Base-by-base conservation (phyloP, 257 asterid species). In the Gentiana dahurica region DNA sequence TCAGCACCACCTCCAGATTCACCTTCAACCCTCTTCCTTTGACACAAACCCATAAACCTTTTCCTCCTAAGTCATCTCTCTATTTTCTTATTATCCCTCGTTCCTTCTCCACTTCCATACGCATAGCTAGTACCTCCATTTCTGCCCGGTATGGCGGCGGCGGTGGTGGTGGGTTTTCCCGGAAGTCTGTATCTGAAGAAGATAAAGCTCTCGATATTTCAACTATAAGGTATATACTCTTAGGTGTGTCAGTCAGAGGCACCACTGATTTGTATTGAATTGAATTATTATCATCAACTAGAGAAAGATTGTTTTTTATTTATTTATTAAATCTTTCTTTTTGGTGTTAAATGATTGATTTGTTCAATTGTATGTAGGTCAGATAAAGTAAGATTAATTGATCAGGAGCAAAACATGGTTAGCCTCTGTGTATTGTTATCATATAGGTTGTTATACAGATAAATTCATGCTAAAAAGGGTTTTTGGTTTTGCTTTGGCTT, bases 361-460 rank as follows among this genome's bases (percentile, higher is more conserved):
- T 51, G 68, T 36, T 38, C 71, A 46, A 65, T 54, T 67, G 24
- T 51, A 57, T 68, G 62, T 75, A 90, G 98, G 94, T 87, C 98
- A 48, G 94, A 81, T 65, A 71, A 68, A 59, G 87, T 91, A 61
- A 84, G 96, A 85, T 87, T 91, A 63, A 87, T 91, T 53, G 98
- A 91, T 70, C 79, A 74, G 71, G 74, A 87, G 73, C 95, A 91
- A 66, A 91, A 85, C 75, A 91, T 87, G 87, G 98, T 90, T 66
- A 77, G 95, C 68, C 38, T 9, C 52, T 59, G 36, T n/a, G 35
- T 53, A 24, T 59, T 41, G 13, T 5, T 35, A 12, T 10, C 47
- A 37, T 52, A 3, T 8, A 3, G 12, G 11, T 59, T 15, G 8
- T 8, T 33, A 46, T 51, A 15, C 15, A 12, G 53, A 52, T 12